phyloP scores from a whole-genome alignment of 1,139 yeast genomes.

The Ogataea hybrid region DNA sequence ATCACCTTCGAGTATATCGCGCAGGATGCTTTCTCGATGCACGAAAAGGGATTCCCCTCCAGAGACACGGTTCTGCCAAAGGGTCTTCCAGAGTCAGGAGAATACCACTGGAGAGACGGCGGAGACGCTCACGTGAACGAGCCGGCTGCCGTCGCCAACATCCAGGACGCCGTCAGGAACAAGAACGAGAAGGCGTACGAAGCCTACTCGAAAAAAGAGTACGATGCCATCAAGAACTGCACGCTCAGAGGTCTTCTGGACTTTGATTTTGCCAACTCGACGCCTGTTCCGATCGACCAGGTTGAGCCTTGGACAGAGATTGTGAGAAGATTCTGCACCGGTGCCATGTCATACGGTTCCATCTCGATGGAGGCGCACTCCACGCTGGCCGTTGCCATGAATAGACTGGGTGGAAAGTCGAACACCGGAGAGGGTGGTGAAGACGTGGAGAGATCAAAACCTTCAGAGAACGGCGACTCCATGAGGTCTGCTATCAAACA shows the following conservation, averaged over 20 bases:
- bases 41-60: slow-evolving; percentile 86
- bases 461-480: slow-evolving; percentile 85
- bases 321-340: slow-evolving; percentile 94
- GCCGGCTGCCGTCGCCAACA: slow-evolving; percentile 90
- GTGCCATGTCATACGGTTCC: slow-evolving; percentile 99
- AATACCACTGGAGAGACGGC: slow-evolving; percentile 98
- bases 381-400: slow-evolving; percentile 97
- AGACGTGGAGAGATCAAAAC: slow-evolving; percentile 85
- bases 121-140: slow-evolving; percentile 95
- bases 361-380: slow-evolving; percentile 98
- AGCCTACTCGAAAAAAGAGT: slow-evolving; percentile 83
- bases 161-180: slow-evolving; percentile 96
- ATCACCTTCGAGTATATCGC: slow-evolving; percentile 94
- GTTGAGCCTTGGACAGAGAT: slow-evolving; percentile 99
- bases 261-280: slow-evolving; percentile 71
- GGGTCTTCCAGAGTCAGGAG: slow-evolving; percentile 92
- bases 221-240: slow-evolving; percentile 89
- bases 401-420: slow-evolving; percentile 94
- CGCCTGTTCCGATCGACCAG: slow-evolving; percentile 88
- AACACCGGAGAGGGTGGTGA: slow-evolving; percentile 99
- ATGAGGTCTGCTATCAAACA: slow-evolving; percentile 98
- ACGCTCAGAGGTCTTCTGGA: slow-evolving; percentile 92
- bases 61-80: slow-evolving; percentile 68
- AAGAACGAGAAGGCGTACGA: slow-evolving; percentile 93
- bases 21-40: slow-evolving; percentile 92